These are phyloP conservation scores for Pulveroboletus sp. DNA, from an alignment of 768 basidiomycete species.

Conservation along the genomic window DNA sequence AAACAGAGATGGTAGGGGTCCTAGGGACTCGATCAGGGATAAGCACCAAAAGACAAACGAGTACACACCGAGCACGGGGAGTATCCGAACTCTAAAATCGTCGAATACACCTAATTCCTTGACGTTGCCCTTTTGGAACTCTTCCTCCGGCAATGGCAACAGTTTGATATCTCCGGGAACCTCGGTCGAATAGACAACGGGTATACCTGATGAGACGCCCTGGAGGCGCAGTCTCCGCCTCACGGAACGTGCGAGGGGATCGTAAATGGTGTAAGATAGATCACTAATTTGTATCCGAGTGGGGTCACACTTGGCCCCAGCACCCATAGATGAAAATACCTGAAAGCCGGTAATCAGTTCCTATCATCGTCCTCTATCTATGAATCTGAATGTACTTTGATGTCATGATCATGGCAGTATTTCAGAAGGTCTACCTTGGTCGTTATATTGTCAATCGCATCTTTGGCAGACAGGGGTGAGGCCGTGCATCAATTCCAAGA, in stretches of 20 bases:
- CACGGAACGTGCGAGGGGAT: conserved; percentile 91
- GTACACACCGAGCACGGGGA: conserved; percentile 80
- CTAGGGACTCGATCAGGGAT: conserved; percentile 9
- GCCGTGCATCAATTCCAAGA: not conserved
- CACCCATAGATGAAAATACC: conserved; percentile 98
- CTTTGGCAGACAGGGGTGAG: conserved; percentile 35
- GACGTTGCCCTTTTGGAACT: conserved; percentile 86
- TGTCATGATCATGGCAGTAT: conserved; percentile 74
- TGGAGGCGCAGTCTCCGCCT: conserved; percentile 67
- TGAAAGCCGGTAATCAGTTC: conserved; percentile 23
- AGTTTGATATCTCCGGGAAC: conserved; percentile 85
- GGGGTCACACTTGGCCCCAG: conserved; percentile 91
- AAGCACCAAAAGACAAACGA: not conserved
- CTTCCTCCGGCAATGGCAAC: conserved; percentile 87
- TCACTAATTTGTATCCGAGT: conserved; percentile 95
- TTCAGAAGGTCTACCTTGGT: conserved; percentile 94
- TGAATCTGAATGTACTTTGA: conserved; percentile 55
- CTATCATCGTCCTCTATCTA: not conserved
- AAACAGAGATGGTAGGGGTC: conserved; percentile 83
- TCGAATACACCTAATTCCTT: conserved; percentile 88
- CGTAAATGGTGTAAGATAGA: conserved; percentile 89
- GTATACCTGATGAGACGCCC: conserved; percentile 65
- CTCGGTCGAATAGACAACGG: conserved; percentile 95
- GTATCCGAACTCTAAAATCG: conserved; percentile 89
- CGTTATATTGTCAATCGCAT: conserved; percentile 96